phyloP scores from a whole-genome alignment of 179 eudicot genomes.

The Silene vulgaris region DNA sequence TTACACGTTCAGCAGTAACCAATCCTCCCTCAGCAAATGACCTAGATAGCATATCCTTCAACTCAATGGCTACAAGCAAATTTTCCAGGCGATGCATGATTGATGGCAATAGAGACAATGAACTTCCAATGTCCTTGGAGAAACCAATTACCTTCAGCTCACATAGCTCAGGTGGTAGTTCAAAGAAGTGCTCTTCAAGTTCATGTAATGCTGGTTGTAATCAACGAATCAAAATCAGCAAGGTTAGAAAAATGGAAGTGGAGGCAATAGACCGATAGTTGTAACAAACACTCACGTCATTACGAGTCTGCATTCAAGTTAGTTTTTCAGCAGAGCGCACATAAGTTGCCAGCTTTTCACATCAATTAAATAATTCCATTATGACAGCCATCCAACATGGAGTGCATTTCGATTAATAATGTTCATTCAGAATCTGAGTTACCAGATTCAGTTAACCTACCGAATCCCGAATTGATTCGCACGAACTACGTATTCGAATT shows the following conservation, averaged over 20 bases:
- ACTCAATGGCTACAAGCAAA: conserved; percentile 81
- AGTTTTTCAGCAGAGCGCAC: not conserved
- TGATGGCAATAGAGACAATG: conserved; percentile 85
- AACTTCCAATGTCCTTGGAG: conserved; percentile 91
- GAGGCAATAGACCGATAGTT: not conserved
- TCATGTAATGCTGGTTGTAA: conserved; percentile 48
- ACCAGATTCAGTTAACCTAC: too few relatives aligned
- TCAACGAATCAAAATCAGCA: conserved; percentile 8
- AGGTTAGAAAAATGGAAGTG: conserved; percentile 6
- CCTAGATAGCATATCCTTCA: conserved; percentile 56
- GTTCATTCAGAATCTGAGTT: not conserved
- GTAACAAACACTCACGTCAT: not conserved
- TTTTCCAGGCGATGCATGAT: conserved; percentile 86
- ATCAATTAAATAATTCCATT: not conserved
- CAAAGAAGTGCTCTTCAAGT: conserved; percentile 84
- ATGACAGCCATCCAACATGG: conserved; percentile 10
- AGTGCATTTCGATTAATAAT: not conserved
- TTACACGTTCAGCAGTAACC: conserved; percentile 63
- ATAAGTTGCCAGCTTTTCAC: not conserved
- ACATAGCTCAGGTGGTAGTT: conserved; percentile 90
- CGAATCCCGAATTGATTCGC: too few relatives aligned
- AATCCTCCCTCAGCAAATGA: conserved; percentile 72
- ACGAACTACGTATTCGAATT: too few relatives aligned
- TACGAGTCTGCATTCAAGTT: conserved; percentile 4
- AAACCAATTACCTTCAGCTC: conserved; percentile 76